phyloP scores from a whole-genome alignment of 2,329 filamentous ascomycete genomes.

The Sporothrix luriei region DNA sequence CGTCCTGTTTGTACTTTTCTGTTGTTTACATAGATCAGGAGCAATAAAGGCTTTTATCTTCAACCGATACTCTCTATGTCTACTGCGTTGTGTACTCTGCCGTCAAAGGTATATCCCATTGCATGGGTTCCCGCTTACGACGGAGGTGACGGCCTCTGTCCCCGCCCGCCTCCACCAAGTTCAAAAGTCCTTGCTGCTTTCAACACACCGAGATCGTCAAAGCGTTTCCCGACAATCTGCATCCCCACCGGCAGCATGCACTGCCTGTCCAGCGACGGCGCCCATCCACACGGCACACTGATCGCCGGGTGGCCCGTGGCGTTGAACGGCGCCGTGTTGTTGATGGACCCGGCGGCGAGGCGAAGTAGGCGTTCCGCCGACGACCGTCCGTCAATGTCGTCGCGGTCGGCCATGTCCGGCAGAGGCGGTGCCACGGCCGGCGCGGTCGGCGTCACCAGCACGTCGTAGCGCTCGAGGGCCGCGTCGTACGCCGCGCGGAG shows the following conservation, averaged over 20 bases:
- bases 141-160: background rate
- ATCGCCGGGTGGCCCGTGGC: constrained; percentile 54
- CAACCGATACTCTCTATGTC: too few relatives aligned
- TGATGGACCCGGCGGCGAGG: constrained; percentile 48
- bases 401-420: constrained; percentile 36
- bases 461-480: constrained; percentile 47
- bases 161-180: constrained; percentile 39
- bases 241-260: constrained; percentile 41
- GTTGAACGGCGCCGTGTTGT: constrained; percentile 54
- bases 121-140: background rate
- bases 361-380: constrained; percentile 49
- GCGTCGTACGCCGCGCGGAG: constrained; percentile 53
- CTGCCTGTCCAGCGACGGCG: constrained; percentile 29
- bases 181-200: constrained; percentile 41
- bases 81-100: too few relatives aligned
- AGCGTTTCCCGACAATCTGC: constrained; percentile 41
- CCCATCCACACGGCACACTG: constrained; percentile 50
- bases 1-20: too few relatives aligned
- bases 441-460: constrained; percentile 53
- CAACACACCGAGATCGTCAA: constrained; percentile 40
- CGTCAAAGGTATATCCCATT: background rate
- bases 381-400: constrained; percentile 38
- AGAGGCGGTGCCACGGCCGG: constrained; percentile 51
- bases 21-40: too few relatives aligned
- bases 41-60: too few relatives aligned